Percentiles rank a stretch among this genome's conserved stretches.
Evolutionary conservation across 177 flowering plant species (phyloP).

Genomic region (Telopea speciosissima): DNA sequence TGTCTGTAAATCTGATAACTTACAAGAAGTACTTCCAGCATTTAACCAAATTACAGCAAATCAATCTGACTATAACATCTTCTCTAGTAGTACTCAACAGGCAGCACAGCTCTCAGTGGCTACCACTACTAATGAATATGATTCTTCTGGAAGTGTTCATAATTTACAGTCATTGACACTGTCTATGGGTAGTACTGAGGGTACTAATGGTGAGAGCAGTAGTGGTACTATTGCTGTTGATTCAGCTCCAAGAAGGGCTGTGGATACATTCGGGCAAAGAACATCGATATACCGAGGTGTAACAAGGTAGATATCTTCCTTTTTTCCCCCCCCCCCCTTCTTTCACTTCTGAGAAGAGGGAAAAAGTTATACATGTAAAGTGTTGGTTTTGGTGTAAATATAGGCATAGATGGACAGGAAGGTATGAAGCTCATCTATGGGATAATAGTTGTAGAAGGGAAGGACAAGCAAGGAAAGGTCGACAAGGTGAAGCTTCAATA

Average conservation of each 20-base stretch:
- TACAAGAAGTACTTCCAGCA: slow-evolving; percentile 37
- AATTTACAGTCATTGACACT: slow-evolving; percentile 69
- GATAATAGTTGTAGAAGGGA: slow-evolving; percentile 89
- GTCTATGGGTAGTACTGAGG: slow-evolving; percentile 70
- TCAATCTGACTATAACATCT: slow-evolving; percentile 39
- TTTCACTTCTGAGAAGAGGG: too few species aligned
- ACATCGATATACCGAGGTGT: slow-evolving; percentile 94
- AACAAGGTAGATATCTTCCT: slow-evolving; percentile 44
- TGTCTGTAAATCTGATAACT: slow-evolving; percentile 49
- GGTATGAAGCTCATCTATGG: slow-evolving; percentile 95
- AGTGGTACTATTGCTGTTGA: slow-evolving; percentile 29
- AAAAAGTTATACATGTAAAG: too few species aligned
- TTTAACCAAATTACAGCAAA: slow-evolving; percentile 40
- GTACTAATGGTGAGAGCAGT: slow-evolving; percentile 30
- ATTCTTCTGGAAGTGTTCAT: slow-evolving; percentile 39
- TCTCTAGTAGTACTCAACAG: slow-evolving; percentile 29
- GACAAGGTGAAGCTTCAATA: slow-evolving; percentile 51
- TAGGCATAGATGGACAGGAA: slow-evolving; percentile 94
- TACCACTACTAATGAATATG: slow-evolving; percentile 16
- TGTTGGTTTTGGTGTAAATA: background rate
- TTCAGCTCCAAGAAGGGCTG: slow-evolving; percentile 50
- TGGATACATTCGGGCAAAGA: slow-evolving; percentile 89
- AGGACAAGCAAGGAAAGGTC: slow-evolving; percentile 85
- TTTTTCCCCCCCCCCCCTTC: background rate
- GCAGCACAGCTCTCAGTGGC: slow-evolving; percentile 27